Percentiles rank a stretch among this genome's conserved stretches.
phyloP scores from a whole-genome alignment of 768 basidiomycete genomes.

The Psilocybe tampanensis region DNA sequence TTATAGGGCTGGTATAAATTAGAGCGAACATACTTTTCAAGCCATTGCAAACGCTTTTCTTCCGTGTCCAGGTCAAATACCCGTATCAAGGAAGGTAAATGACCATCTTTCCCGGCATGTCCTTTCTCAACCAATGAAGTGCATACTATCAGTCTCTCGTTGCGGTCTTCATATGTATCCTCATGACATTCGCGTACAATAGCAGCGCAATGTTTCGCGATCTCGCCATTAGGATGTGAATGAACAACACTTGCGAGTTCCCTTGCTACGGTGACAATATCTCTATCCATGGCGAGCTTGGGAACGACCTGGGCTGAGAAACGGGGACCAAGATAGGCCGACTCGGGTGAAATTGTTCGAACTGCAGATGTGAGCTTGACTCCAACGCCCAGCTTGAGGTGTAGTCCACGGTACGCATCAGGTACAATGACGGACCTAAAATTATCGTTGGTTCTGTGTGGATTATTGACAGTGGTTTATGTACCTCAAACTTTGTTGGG shows the following conservation, averaged over 20 bases:
- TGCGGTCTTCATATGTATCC: conserved; percentile 44
- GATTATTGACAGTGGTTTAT: neutral
- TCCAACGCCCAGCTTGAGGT: conserved; percentile 57
- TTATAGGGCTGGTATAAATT: neutral
- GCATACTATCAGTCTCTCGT: conserved; percentile 57
- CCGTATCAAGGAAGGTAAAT: conserved; percentile 50
- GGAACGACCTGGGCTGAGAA: conserved; percentile 58
- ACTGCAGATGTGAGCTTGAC: conserved; percentile 60
- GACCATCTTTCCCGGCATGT: conserved; percentile 46
- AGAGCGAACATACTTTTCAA: conserved; percentile 42
- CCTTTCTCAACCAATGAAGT: conserved; percentile 59
- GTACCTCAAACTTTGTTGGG: conserved; percentile 59
- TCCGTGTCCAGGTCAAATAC: conserved; percentile 54
- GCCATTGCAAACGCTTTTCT: conserved; percentile 50
- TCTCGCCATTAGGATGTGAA: conserved; percentile 45
- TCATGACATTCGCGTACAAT: conserved; percentile 58
- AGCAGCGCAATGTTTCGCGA: conserved; percentile 55
- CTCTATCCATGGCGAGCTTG: conserved; percentile 45
- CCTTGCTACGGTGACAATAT: conserved; percentile 53
- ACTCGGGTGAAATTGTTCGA: conserved; percentile 61
- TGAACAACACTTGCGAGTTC: conserved; percentile 59
- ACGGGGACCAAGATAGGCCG: conserved; percentile 56
- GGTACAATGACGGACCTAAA: conserved; percentile 56
- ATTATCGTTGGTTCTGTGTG: neutral
- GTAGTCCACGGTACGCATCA: conserved; percentile 42